These are phyloP conservation scores for Cunninghamia lanceolata DNA, from an alignment of 75 land plant genomes.

Conservation along the genomic window DNA sequence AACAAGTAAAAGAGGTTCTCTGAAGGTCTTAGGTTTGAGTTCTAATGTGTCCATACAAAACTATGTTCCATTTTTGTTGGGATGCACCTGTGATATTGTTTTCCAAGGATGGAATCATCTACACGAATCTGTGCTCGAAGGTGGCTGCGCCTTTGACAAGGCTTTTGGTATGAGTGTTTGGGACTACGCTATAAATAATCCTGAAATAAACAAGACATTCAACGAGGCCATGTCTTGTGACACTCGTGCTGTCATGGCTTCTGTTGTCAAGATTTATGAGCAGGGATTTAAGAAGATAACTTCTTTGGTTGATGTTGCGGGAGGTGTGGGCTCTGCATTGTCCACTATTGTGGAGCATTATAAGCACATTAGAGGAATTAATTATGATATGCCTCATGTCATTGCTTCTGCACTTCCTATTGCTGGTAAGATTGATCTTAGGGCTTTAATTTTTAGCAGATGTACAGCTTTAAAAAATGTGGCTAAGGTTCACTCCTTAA, in stretches of 20 bases:
- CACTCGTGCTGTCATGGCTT: constrained; percentile 1
- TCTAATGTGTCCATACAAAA: neutral
- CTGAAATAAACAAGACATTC: constrained; percentile 21
- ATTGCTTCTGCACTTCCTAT: constrained; percentile 13
- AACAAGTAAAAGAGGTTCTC: neutral
- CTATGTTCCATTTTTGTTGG: neutral
- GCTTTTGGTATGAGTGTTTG: constrained; percentile 14
- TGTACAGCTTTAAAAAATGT: too few species aligned
- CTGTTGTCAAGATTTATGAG: constrained; percentile 14
- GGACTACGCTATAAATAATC: neutral
- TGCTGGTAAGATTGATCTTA: constrained; percentile 12
- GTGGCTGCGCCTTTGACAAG: constrained; percentile 2
- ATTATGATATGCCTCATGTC: constrained; percentile 50
- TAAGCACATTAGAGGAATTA: constrained; percentile 35
- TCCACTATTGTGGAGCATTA: constrained; percentile 21
- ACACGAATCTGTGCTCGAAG: neutral
- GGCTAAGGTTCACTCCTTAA: too few species aligned
- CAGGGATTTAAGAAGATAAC: constrained; percentile 21
- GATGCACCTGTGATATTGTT: neutral
- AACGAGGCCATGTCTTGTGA: constrained; percentile 26
- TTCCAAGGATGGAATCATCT: constrained; percentile 9
- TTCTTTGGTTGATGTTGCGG: constrained; percentile 38
- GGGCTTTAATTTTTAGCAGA: neutral
- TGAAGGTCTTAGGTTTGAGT: too few species aligned
- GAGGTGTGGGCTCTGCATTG: constrained; percentile 25